phyloP scores from a whole-genome alignment of 2,329 filamentous ascomycete species.

The Colletotrichum chrysophilum region DNA sequence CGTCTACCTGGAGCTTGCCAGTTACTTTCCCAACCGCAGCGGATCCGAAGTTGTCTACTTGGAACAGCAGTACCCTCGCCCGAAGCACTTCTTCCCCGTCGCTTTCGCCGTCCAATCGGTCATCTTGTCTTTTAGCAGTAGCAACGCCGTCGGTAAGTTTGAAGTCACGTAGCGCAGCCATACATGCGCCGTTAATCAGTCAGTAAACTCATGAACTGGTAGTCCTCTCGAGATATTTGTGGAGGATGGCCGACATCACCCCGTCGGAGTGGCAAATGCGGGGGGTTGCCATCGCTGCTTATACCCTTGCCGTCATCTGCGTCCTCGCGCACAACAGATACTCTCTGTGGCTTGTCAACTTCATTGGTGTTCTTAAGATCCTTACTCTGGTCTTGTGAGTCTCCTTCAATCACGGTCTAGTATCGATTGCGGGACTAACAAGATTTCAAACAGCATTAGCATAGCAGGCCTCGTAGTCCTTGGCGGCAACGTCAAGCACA shows the following conservation, averaged over 20 bases:
- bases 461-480: constrained; percentile 68
- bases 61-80: constrained; percentile 70
- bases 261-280: constrained; percentile 69
- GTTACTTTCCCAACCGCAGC: constrained; percentile 70
- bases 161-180: neutral
- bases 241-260: constrained; percentile 54
- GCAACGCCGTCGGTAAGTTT: constrained; percentile 60
- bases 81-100: constrained; percentile 67
- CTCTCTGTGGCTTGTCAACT: constrained; percentile 60
- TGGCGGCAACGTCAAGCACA: constrained; percentile 34
- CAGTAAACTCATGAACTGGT: neutral
- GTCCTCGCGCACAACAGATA: constrained; percentile 61
- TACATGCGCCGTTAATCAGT: neutral
- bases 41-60: constrained; percentile 72
- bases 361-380: constrained; percentile 64
- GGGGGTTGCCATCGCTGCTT: constrained; percentile 68
- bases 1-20: constrained; percentile 68
- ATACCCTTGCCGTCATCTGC: constrained; percentile 62
- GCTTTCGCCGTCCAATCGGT: constrained; percentile 69
- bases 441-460: constrained; percentile 40
- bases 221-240: constrained; percentile 69
- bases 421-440: neutral
- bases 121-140: constrained; percentile 68
- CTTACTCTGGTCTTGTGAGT: constrained; percentile 61
- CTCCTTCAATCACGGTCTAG: neutral